Evolutionary conservation across 1,284 basidiomycete species (phyloP), one percentile per base, ranked within the genome.

Genomic region (Ganoderma boninense): DNA sequence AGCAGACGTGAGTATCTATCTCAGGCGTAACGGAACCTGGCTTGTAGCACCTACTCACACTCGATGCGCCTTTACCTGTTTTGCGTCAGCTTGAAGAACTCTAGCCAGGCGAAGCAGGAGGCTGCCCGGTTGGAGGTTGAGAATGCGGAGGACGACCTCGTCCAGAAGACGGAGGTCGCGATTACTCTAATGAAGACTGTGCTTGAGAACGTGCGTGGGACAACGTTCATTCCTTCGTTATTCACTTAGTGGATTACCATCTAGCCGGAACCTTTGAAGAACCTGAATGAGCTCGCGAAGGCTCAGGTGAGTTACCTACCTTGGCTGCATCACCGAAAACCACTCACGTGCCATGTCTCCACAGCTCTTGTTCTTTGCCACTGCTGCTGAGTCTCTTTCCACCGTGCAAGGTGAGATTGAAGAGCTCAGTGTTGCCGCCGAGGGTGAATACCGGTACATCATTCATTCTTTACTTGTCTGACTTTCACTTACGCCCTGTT

Each of bases 151-250:
- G 97, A 97, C 79, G 95, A 97, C 81, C 89, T 99, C 61, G 97
- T 99, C 18, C 95, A 97, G 80, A 97, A 96, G 85, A 99, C 97
- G 29, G 97, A 99, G 83, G 95, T 97, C 46, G 97, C 97, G 1
- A 99, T 99, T 79, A 96, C 95, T 16, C 88, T 98, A 69, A 99
- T 99, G 97, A 98, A 99, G 87, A 93, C 95, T 54, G 97, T 99
- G 16, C 88, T 99, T 57, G 97, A 99, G 79, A 98, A 98, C 83
- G 95, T 96, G 75, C 65, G 93, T 85, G 35, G 1, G 29, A 56
- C 6, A 52, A 23, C 40, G 16, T 54, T 10, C 11, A 29, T n/a
- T 67, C 66, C 46, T 56, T 60, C 20, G 46, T 14, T 59, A 62
- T 68, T 29, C 3, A n/a, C 26, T 62, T 16, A 32, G 3, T 13